These are phyloP conservation scores for Suillus fuscotomentosus DNA, from an alignment of 768 basidiomycete species.

Conservation along the genomic window DNA sequence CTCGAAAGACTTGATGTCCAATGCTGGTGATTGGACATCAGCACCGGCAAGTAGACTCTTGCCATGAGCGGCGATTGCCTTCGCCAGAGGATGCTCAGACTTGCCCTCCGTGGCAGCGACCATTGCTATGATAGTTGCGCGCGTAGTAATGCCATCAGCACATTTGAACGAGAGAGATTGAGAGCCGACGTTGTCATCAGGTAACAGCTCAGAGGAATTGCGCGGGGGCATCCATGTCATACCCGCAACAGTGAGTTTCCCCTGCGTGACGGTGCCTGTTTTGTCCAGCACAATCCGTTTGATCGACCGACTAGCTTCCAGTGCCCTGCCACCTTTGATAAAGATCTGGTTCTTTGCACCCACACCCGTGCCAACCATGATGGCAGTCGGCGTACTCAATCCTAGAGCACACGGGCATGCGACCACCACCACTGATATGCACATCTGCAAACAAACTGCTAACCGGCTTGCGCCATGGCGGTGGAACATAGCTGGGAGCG, in stretches of 20 bases:
- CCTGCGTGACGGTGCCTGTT: conserved; percentile 95
- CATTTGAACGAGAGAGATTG: conserved; percentile 30
- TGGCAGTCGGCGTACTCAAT: conserved; percentile 93
- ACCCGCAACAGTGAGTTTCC: conserved; percentile 82
- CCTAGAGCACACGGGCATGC: conserved; percentile 98
- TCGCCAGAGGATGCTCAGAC: conserved; percentile 96
- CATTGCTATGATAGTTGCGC: conserved; percentile 71
- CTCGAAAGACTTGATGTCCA: conserved; percentile 73
- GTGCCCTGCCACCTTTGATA: conserved; percentile 94
- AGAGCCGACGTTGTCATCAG: conserved; percentile 12
- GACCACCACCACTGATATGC: conserved; percentile 96
- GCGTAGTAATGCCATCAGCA: conserved; percentile 60
- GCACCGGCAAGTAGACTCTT: conserved; percentile 53
- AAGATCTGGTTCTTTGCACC: conserved; percentile 96
- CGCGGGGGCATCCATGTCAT: conserved; percentile 66
- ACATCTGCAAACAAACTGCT: conserved; percentile 92
- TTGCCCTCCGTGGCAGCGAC: conserved; percentile 84
- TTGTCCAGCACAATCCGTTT: conserved; percentile 90
- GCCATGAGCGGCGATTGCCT: conserved; percentile 85
- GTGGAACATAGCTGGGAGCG: conserved; percentile 83
- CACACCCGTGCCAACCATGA: conserved; percentile 98
- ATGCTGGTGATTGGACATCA: conserved; percentile 43
- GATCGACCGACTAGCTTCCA: conserved; percentile 87
- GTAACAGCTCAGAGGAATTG: conserved; percentile 25
- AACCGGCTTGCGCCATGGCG: conserved; percentile 80